These are phyloP conservation scores for Candida takata DNA, from an alignment of 805 yeast genomes.

Conservation along the genomic window DNA sequence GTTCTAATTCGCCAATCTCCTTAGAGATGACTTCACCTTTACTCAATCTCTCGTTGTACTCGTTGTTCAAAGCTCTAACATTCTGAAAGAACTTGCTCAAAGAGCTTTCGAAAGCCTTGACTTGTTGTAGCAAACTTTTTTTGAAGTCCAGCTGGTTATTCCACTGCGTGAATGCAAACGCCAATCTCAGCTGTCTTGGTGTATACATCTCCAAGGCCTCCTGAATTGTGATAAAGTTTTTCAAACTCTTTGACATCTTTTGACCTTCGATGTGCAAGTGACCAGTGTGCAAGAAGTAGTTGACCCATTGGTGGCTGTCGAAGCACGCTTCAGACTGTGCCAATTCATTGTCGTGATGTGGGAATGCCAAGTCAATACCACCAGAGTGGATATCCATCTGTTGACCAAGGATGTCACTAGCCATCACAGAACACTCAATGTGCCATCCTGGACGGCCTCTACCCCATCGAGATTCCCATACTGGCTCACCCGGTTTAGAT, in stretches of 20 bases:
- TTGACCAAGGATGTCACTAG: conserved; percentile 76
- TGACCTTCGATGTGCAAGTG: conserved; percentile 98
- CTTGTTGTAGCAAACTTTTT: conserved; percentile 70
- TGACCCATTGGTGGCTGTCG: conserved; percentile 91
- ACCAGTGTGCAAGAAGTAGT: conserved; percentile 94
- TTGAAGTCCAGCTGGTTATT: conserved; percentile 89
- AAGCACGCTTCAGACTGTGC: conserved; percentile 95
- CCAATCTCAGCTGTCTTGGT: conserved; percentile 80
- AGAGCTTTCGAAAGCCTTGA: conserved; percentile 65
- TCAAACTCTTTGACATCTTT: conserved; percentile 93
- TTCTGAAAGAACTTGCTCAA: conserved; percentile 79
- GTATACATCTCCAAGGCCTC: conserved; percentile 72
- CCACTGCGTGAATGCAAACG: conserved; percentile 91
- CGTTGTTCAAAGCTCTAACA: conserved; percentile 74
- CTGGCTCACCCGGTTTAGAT: conserved; percentile 95
- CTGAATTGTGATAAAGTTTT: conserved; percentile 90
- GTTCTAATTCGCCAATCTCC: conserved; percentile 51
- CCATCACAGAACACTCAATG: conserved; percentile 99
- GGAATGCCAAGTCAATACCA: conserved; percentile 95
- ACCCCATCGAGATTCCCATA: conserved; percentile 96
- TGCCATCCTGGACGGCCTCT: conserved; percentile 99
- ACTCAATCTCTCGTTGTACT: conserved; percentile 45
- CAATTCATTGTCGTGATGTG: conserved; percentile 97
- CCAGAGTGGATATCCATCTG: conserved; percentile 94
- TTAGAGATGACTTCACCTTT: conserved; percentile 51